phyloP scores from a whole-genome alignment of 257 asterid species.

The Solanum neorickii region DNA sequence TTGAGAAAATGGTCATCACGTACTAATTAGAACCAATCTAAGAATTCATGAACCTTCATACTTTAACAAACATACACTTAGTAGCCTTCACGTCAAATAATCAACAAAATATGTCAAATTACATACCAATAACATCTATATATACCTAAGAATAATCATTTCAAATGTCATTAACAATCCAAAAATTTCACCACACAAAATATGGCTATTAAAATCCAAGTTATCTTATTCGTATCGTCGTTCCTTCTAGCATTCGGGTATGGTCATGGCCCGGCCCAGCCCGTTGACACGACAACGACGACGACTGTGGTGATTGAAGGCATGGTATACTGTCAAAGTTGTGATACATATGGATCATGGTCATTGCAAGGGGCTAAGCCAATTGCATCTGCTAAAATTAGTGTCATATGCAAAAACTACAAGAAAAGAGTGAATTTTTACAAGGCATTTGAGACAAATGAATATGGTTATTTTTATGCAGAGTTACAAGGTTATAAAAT shows the following conservation, averaged over 20 bases:
- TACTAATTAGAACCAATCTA: constrained; percentile 5
- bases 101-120: neutral
- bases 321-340: constrained; percentile 63
- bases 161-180: neutral
- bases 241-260: constrained; percentile 23
- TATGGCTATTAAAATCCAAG: constrained; percentile 33
- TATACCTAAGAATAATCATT: constrained; percentile 18
- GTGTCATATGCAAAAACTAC: constrained; percentile 69
- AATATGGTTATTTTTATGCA: constrained; percentile 66
- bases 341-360: constrained; percentile 49
- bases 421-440: constrained; percentile 51
- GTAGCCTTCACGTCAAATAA: neutral
- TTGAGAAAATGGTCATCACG: constrained; percentile 36
- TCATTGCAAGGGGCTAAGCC: constrained; percentile 39
- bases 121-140: neutral
- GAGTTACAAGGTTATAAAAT: constrained; percentile 57
- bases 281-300: constrained; percentile 7
- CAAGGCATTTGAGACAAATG: constrained; percentile 45
- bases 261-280: constrained; percentile 12
- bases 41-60: neutral
- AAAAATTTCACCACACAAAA: neutral
- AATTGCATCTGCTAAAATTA: constrained; percentile 32
- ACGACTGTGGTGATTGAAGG: constrained; percentile 68
- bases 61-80: neutral
- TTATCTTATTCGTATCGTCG: constrained; percentile 12